Conservation (phyloP, 2,329 filamentous ascomycete species). For the Colletotrichum noveboracense region DNA sequence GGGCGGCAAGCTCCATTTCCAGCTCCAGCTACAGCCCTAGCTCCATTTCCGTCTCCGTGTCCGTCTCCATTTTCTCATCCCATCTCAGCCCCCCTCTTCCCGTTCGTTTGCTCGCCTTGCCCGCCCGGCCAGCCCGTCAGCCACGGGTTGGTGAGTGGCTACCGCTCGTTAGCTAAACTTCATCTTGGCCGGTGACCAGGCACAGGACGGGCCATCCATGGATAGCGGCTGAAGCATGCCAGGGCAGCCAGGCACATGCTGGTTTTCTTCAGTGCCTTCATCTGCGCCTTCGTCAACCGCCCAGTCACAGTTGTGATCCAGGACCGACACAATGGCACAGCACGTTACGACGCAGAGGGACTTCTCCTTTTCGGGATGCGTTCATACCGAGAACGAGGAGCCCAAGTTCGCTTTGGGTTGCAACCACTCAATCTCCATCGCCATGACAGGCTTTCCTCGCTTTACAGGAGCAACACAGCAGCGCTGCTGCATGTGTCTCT, state of each 20-base stretch:
- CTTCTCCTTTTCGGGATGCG: background rate
- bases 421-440: background rate
- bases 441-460: background rate
- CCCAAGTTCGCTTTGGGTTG: background rate
- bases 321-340: background rate
- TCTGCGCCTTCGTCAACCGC: background rate
- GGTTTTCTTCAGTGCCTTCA: background rate
- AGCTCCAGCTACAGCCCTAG: background rate
- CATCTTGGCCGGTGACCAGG: background rate
- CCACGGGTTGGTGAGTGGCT: background rate
- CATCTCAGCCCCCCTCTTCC: background rate
- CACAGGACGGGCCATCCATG: background rate
- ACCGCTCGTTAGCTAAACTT: background rate
- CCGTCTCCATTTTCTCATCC: background rate
- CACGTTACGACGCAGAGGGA: background rate
- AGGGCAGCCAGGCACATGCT: background rate
- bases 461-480: background rate
- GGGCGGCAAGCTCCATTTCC: background rate
- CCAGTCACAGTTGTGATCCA: background rate
- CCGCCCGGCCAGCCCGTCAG: conserved; percentile 10
- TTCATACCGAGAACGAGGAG: background rate
- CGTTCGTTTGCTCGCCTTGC: conserved; percentile 7
- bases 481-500: background rate
- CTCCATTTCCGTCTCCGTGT: background rate
- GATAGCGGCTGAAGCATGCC: background rate